These are phyloP conservation scores for Ogataea paradorogensis DNA, from an alignment of 805 yeast genomes.

Conservation along the genomic window DNA sequence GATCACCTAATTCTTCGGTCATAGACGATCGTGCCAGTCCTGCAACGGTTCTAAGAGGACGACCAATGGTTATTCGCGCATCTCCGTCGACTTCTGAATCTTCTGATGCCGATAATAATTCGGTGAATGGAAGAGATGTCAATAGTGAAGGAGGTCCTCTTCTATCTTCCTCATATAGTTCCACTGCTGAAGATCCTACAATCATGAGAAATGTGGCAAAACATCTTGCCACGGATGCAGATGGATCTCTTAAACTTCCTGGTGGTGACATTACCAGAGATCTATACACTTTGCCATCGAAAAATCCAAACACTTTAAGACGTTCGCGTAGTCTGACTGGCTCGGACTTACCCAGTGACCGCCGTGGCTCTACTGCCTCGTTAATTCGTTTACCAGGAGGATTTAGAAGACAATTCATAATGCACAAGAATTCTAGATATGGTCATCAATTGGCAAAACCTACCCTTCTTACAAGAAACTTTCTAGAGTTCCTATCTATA, in stretches of 20 bases:
- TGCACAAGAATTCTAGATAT: constrained; percentile 29
- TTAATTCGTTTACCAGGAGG: constrained; percentile 79
- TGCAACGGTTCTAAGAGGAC: background rate
- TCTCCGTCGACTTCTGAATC: constrained; percentile 22
- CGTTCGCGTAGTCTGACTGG: constrained; percentile 31
- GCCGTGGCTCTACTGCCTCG: constrained; percentile 65
- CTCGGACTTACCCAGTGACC: constrained; percentile 29
- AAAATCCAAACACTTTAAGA: constrained; percentile 13
- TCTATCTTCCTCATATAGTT: constrained; percentile 23
- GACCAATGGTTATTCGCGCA: constrained; percentile 5
- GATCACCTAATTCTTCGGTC: constrained; percentile 26
- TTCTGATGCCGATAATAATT: constrained; percentile 11
- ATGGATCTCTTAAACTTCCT: constrained; percentile 37
- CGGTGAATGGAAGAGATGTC: constrained; percentile 9
- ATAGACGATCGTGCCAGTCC: constrained; percentile 19
- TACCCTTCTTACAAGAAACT: constrained; percentile 63
- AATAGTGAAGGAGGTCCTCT: constrained; percentile 2
- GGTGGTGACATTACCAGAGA: constrained; percentile 55
- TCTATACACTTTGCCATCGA: constrained; percentile 33
- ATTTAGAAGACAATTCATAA: constrained; percentile 67
- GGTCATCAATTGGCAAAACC: constrained; percentile 34
- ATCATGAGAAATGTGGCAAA: constrained; percentile 34
- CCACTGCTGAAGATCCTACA: constrained; percentile 34
- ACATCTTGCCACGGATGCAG: constrained; percentile 36
- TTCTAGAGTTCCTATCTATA: constrained; percentile 70